Evolutionary conservation across 176 grass and related monocot genomes (phyloP), one percentile per base, ranked within the genome.

Genomic region (Thinopyrum elongatum): DNA sequence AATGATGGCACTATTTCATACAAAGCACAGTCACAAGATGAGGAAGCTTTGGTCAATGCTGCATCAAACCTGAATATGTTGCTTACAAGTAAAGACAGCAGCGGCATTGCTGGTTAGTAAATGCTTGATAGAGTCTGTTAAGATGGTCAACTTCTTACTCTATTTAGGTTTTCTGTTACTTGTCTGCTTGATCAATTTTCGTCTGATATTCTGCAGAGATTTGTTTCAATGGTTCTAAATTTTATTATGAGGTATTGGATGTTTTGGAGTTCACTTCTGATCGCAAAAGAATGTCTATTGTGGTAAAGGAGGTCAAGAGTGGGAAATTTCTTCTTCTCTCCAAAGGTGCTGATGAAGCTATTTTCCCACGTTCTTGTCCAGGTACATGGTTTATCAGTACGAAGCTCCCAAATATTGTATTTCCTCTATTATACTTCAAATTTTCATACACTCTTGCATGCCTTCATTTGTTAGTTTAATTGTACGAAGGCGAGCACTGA

Each of bases 21-120:
- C 84, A 95, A 95, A 91, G 93, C 95, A 70, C 95, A 98, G 80
- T 98, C 95, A 41, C 91, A 98, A 80, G 95, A 98, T 89, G 95
- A 98, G 77, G 95, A 95, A 91, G 95, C 95, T 82, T 84, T 98
- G 85, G 95, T 98, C 74, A 86, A 69, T 87, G 95, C 89, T 47
- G 91, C 93, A 90, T 88, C 88, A 83, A 65, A 69, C 41, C 78
- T 98, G 86, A 87, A 94, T 94, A 88, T 98, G 95, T 65, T 84
- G 82, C 95, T 98, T 83, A 83, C 87, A 53, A 86, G 78, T 85
- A 98, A 92, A 87, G 81, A 94, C 73, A 90, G 81, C 71, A 90
- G 29, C 44, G 92, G 29, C 53, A 86, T 6, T 83, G 87, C 85
- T 89, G 93, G 93, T 98, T 86, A 53, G 88, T 70, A 65, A 79